Percentiles rank a stretch among this genome's conserved stretches.
phyloP scores from a whole-genome alignment of 1,284 basidiomycete genomes.

The Bjerkandera adusta region DNA sequence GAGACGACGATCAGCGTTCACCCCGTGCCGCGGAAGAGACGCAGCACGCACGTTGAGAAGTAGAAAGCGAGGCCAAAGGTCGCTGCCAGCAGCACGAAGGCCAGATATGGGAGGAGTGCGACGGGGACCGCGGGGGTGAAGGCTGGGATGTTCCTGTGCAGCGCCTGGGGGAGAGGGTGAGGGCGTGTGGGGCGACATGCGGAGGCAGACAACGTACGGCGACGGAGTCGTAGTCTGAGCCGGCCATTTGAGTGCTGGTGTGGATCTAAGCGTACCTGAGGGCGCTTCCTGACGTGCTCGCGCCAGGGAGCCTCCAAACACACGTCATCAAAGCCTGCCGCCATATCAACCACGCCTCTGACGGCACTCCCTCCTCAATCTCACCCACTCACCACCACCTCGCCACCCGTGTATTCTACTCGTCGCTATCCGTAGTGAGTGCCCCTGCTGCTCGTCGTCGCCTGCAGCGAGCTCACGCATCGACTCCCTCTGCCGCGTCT shows the following conservation, averaged over 20 bases:
- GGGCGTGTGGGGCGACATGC: constrained; percentile 2
- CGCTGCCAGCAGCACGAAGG: constrained; percentile 65
- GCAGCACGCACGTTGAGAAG: constrained; percentile 75
- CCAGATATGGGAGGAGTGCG: constrained; percentile 66
- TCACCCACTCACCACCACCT: constrained; percentile 17
- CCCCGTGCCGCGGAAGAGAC: not conserved
- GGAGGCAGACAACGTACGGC: constrained; percentile 32
- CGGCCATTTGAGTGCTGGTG: constrained; percentile 25
- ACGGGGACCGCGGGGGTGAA: constrained; percentile 72
- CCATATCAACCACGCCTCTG: constrained; percentile 40
- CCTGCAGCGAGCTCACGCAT: constrained; percentile 5
- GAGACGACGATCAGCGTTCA: not conserved
- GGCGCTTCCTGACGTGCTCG: constrained; percentile 22
- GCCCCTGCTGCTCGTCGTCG: constrained; percentile 6
- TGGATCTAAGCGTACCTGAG: constrained; percentile 22
- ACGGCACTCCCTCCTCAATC: constrained; percentile 17
- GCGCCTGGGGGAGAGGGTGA: constrained; percentile 36
- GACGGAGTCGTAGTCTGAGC: constrained; percentile 39
- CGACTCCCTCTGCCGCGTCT: constrained; percentile 5
- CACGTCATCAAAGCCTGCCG: constrained; percentile 41
- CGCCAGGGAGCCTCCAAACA: constrained; percentile 40
- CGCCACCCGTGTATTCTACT: constrained; percentile 5
- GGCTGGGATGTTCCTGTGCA: constrained; percentile 51
- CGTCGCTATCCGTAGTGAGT: constrained; percentile 11
- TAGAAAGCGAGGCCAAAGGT: constrained; percentile 86